Evolutionary conservation across 2,329 filamentous ascomycete species (phyloP), one percentile per base, ranked within the genome.

Genomic region (Teratosphaeria gauchensis): DNA sequence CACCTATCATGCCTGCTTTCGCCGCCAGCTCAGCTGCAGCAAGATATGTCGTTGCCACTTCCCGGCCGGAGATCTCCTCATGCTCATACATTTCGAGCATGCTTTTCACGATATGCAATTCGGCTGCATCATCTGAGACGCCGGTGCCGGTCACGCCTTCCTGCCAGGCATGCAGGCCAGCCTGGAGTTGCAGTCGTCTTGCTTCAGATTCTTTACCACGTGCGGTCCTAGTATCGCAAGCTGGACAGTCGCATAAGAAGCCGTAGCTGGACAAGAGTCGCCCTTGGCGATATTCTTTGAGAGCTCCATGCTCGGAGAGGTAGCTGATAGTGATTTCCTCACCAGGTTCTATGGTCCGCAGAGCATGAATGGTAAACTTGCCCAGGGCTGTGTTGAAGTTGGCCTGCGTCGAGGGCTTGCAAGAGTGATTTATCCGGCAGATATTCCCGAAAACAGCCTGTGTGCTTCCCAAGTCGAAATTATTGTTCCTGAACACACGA

Each of bases 261-360:
- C 59, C 62, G 58, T 76, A 75, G 48, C 58, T 52, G 28, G 59
- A 35, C 19, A 54, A 53, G 54, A 66, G 42, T 7, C 60, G 59
- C 19, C 56, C 53, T 52, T 61, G 61, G 5, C 64, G 62, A 30
- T 51, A 48, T 16, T 61, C 56, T 31, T 58, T 62, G n/a, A 62
- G 51, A 2, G 63, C 63, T n/a, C 62, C 63, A 33, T 59, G 57
- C 42, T 74, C 64, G 14, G 52, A 35, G 3, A 64, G 51, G 59
- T 75, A 76, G 54, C 58, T 65, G 61, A 76, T 69, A 11, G 70
- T 74, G 58, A 75, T 73, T 58, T 76, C 72, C 57, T 74, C 69
- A n/a, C 69, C 72, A 51, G 70, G 61, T 2, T 61, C 53, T 21
- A 76, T 74, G 16, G 72, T 64, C 62, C 65, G 66, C 56, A 71